These are phyloP conservation scores for Ambrosia artemisiifolia DNA, from an alignment of 129 eudicot species.

Conservation along the genomic window DNA sequence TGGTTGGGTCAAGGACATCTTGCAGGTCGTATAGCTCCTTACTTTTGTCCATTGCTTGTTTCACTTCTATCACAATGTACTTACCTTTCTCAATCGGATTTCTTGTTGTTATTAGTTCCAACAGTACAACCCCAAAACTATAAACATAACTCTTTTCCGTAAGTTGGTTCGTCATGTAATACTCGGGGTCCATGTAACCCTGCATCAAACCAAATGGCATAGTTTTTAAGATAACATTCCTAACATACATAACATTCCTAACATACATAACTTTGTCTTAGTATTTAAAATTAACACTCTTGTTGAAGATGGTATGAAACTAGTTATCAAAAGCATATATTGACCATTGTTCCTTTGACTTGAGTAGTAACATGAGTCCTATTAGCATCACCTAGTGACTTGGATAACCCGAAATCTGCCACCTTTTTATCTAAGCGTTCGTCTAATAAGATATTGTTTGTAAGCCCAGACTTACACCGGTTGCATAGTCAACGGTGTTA, in stretches of 20 bases:
- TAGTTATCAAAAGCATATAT: background rate
- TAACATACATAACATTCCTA: too few relatives aligned
- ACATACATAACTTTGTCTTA: too few relatives aligned
- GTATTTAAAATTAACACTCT: background rate
- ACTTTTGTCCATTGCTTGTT: slow-evolving; percentile 48
- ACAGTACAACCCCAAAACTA: slow-evolving; percentile 64
- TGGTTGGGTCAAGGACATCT: slow-evolving; percentile 50
- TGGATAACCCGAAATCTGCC: slow-evolving; percentile 71
- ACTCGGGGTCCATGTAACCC: slow-evolving; percentile 71
- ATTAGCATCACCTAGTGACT: slow-evolving; percentile 34
- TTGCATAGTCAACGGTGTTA: too few relatives aligned
- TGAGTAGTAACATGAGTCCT: slow-evolving; percentile 54
- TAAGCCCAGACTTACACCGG: too few relatives aligned
- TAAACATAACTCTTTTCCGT: slow-evolving; percentile 70
- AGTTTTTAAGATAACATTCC: too few relatives aligned
- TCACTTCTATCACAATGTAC: slow-evolving; percentile 71
- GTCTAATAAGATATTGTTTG: slow-evolving; percentile 58
- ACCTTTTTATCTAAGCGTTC: slow-evolving; percentile 58
- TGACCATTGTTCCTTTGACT: slow-evolving; percentile 73
- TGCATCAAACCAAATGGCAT: slow-evolving; percentile 10
- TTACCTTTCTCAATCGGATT: slow-evolving; percentile 63
- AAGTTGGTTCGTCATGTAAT: slow-evolving; percentile 50
- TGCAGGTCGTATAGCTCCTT: slow-evolving; percentile 50
- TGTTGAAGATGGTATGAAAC: too few relatives aligned
- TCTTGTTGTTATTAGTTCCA: slow-evolving; percentile 63